Percentiles rank a stretch among this genome's conserved stretches.
phyloP scores from a whole-genome alignment of 140 eudicot species.

The Senecio squalidus region DNA sequence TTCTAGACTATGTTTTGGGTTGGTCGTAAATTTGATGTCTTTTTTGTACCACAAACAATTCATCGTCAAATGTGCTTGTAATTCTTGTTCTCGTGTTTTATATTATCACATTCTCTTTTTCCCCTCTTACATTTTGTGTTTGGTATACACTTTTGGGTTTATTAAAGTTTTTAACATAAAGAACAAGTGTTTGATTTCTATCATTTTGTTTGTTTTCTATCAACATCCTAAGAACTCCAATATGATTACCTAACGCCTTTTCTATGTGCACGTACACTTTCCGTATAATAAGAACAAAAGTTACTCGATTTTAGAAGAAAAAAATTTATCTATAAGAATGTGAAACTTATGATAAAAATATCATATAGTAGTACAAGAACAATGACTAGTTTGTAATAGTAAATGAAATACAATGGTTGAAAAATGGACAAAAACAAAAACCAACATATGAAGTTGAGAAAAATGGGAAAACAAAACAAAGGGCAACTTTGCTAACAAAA shows the following conservation, averaged over 20 bases:
- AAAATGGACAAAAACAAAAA: not conserved
- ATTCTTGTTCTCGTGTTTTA: not conserved
- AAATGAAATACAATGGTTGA: not conserved
- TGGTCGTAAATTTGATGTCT: constrained; percentile 57
- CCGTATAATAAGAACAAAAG: too few species aligned
- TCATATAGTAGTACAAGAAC: not conserved
- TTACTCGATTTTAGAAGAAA: not conserved
- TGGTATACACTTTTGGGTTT: not conserved
- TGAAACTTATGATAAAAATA: not conserved
- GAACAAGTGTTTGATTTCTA: constrained; percentile 4
- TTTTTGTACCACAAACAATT: not conserved
- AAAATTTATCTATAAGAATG: not conserved
- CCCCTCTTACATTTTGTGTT: not conserved
- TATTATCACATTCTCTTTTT: not conserved
- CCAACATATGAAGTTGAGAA: not conserved
- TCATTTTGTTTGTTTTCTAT: constrained; percentile 13
- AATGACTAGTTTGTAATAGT: not conserved
- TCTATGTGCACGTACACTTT: not conserved
- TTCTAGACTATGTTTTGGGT: constrained; percentile 77
- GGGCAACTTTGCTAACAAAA: constrained; percentile 1
- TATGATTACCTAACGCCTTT: not conserved
- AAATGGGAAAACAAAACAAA: not conserved
- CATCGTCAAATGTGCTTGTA: not conserved
- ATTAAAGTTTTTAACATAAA: not conserved
- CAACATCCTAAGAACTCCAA: constrained; percentile 11